These are phyloP conservation scores for Blastobotrys capitulatus DNA, from an alignment of 1,139 yeast genomes.

Conservation along the genomic window DNA sequence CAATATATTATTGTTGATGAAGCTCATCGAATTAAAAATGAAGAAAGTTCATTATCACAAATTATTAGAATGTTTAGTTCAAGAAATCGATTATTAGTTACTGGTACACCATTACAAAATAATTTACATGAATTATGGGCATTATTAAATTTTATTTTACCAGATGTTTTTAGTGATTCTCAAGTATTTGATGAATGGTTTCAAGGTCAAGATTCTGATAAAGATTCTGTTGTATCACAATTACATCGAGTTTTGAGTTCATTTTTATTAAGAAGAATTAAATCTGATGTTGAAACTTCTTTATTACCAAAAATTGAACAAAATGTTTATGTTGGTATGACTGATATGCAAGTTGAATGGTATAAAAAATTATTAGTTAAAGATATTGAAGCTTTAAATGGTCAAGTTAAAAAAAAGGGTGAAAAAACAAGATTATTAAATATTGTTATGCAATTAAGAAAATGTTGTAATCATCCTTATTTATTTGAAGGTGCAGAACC, in stretches of 20 bases:
- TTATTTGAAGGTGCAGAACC: constrained; percentile 98
- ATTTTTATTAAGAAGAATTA: constrained; percentile 81
- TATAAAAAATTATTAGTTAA: constrained; percentile 82
- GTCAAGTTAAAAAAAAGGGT: constrained; percentile 77
- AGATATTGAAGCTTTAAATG: constrained; percentile 95
- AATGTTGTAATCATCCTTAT: constrained; percentile 97
- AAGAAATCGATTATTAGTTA: constrained; percentile 74
- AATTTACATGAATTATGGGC: constrained; percentile 97
- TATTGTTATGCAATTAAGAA: constrained; percentile 93
- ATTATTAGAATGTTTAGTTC: constrained; percentile 84
- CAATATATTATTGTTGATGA: constrained; percentile 92
- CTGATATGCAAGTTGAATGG: constrained; percentile 91
- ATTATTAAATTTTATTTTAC: constrained; percentile 75
- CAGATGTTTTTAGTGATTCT: constrained; percentile 91
- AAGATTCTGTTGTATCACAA: constrained; percentile 77
- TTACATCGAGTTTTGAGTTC: constrained; percentile 83
- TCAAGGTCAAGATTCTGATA: constrained; percentile 45
- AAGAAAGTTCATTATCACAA: constrained; percentile 83
- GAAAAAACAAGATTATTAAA: constrained; percentile 87
- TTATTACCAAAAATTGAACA: constrained; percentile 85
- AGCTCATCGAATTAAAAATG: constrained; percentile 95
- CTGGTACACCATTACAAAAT: constrained; percentile 95
- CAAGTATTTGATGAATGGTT: constrained; percentile 92
- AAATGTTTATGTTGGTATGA: constrained; percentile 88
- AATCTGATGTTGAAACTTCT: constrained; percentile 88